Evolutionary conservation across 768 basidiomycete genomes (phyloP).

Genomic region (Leucosporidium scottii): DNA sequence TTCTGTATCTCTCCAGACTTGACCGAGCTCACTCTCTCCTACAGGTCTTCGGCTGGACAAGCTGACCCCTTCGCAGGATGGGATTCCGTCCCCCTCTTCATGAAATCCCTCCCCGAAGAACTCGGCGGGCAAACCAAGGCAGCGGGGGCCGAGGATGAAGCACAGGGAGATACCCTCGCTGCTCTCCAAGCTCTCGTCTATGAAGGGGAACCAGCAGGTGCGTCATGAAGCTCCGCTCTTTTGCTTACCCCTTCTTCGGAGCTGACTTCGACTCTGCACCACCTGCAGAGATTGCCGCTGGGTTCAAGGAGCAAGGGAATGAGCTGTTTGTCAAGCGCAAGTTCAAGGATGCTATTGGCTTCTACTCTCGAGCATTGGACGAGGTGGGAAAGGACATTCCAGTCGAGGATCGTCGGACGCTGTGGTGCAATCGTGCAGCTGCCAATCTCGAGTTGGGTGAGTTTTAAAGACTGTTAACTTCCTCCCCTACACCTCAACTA

Average conservation of each 20-base stretch:
- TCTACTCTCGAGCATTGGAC: conserved; percentile 85
- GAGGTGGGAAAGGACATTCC: conserved; percentile 62
- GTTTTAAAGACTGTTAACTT: conserved; percentile 37
- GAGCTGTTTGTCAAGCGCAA: conserved; percentile 84
- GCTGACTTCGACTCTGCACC: neutral
- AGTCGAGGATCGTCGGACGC: conserved; percentile 44
- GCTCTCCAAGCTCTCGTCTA: conserved; percentile 78
- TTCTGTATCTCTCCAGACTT: neutral
- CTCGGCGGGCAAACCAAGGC: conserved; percentile 5
- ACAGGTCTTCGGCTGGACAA: neutral
- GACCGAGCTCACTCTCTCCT: neutral
- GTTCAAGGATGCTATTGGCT: conserved; percentile 75
- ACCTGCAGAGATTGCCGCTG: conserved; percentile 68
- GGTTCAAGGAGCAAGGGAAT: conserved; percentile 93
- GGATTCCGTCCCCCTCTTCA: conserved; percentile 79
- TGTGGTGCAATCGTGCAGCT: conserved; percentile 84
- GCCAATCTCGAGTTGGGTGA: conserved; percentile 81
- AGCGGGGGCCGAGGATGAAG: conserved; percentile 47
- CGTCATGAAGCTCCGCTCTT: conserved; percentile 40
- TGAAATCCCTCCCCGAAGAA: conserved; percentile 65
- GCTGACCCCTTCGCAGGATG: conserved; percentile 43
- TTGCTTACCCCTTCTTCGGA: neutral
- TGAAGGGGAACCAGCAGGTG: conserved; percentile 91
- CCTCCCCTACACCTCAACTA: neutral
- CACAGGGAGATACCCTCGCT: conserved; percentile 60